Base-by-base conservation (phyloP, 108 stramenopile species). In the Epipyxis sp. region DNA sequence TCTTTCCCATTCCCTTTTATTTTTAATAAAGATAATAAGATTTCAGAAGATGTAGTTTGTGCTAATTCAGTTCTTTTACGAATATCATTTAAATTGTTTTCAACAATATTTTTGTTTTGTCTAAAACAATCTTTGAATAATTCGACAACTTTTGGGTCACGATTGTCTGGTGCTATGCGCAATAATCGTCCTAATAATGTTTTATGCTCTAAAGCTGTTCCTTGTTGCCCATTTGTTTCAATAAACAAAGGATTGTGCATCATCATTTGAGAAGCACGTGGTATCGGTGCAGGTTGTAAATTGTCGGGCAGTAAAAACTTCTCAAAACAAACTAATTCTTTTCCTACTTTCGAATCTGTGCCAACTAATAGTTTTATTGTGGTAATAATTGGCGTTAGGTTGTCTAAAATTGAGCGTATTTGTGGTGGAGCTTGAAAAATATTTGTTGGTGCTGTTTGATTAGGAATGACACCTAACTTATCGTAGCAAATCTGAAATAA, bases 161-260 rank as follows among this genome's bases (percentile, higher is more conserved):
- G 27, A 6, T 42, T 10, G 43, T 27, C 35, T 39, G 71, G 71
- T 54, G 71, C 71, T 3, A 74, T 27, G n/a, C 71, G n/a, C 25
- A 74, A 42, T 20, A 74, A 3, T 30, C 71, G 44, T 13, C 71
- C 71, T 10, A 74, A 6, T 10, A 74, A 37, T 6, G 71, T 34
- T n/a, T 74, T 37, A 74, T 74, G n/a, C 71, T 74, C 71, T 6
- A 74, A 3, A 27, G 71, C 71, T 42, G 71, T 42, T 54, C 71
- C 71, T 50, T 50, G 6, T 20, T 50, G 6, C 20, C 46, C 46
- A 13, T 50, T 50, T 20, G 46, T 13, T 20, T 50, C 46, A 50
- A 50, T 50, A 50, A 13, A 50, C 13, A 50, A 50, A 50, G 46
- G 13, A 50, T 50, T 50, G 46, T 50, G 46, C 6, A 20, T 20